These are phyloP conservation scores for Pezicula neosporulosa DNA, from an alignment of 2,329 filamentous ascomycete genomes.

Conservation along the genomic window DNA sequence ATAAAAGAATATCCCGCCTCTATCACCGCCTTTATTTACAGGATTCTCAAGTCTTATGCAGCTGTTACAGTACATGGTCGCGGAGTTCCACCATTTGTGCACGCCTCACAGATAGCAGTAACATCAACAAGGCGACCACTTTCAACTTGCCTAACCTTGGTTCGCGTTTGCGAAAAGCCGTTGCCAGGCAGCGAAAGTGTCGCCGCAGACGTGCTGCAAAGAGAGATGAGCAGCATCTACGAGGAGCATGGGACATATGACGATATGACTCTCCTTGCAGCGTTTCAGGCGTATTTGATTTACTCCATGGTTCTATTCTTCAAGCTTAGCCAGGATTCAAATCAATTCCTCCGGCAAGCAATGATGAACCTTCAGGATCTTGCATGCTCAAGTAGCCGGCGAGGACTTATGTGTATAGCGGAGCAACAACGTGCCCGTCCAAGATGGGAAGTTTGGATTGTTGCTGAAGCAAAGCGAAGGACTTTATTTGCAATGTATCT, in stretches of 20 bases:
- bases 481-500: constrained; percentile 50
- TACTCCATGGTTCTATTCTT: constrained; percentile 46
- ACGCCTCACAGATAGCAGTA: constrained; percentile 19
- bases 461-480: constrained; percentile 48
- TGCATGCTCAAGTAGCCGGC: constrained; percentile 35
- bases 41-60: no score
- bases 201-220: constrained; percentile 18
- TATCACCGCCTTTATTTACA: no score
- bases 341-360: constrained; percentile 4
- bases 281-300: constrained; percentile 52
- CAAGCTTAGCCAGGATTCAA: constrained; percentile 17
- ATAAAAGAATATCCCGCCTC: no score
- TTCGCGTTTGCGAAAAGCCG: constrained; percentile 23
- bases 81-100: constrained; percentile 23
- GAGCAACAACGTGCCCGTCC: constrained; percentile 38
- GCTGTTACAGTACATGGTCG: no score
- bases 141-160: constrained; percentile 25
- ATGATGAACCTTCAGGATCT: constrained; percentile 49
- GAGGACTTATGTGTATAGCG: constrained; percentile 40
- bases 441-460: constrained; percentile 50
- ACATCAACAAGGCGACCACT: constrained; percentile 14
- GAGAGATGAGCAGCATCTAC: constrained; percentile 28
- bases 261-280: constrained; percentile 32
- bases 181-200: constrained; percentile 22
- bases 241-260: constrained; percentile 6